Conservation (phyloP, 2,329 filamentous ascomycete species). For the Paecilomyces sp. region DNA sequence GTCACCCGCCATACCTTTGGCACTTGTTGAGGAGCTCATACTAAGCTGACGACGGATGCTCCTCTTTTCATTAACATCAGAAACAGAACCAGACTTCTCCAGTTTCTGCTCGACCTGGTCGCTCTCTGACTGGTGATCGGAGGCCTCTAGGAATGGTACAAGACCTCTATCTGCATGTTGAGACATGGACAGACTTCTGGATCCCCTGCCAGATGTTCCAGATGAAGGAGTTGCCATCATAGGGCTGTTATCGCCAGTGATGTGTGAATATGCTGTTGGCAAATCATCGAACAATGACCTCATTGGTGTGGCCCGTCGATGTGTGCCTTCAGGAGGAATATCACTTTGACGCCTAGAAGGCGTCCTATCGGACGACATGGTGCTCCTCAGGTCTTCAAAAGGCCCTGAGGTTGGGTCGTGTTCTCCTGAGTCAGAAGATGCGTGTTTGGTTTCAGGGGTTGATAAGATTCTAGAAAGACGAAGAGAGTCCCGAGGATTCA, state of each 20-base stretch:
- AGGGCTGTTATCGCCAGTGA: not conserved
- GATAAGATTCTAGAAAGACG: conserved; percentile 28
- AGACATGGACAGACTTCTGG: not conserved
- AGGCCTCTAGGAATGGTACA: not conserved
- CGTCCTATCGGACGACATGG: not conserved
- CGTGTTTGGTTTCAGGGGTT: conserved; percentile 24
- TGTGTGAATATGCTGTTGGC: not conserved
- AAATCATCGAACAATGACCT: not conserved
- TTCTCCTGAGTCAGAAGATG: conserved; percentile 11
- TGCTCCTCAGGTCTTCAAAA: conserved; percentile 3
- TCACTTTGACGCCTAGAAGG: not conserved
- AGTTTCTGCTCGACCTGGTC: not conserved
- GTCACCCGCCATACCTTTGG: not conserved
- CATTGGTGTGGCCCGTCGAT: not conserved
- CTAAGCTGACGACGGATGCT: not conserved
- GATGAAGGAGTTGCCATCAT: not conserved
- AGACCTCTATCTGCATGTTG: not conserved
- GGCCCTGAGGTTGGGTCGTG: conserved; percentile 16
- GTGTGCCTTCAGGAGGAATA: not conserved
- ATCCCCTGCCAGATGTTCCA: not conserved
- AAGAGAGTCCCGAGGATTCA: conserved; percentile 30
- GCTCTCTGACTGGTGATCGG: not conserved
- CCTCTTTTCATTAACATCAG: not conserved
- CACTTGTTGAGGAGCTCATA: not conserved
- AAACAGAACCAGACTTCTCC: not conserved